Evolutionary conservation across 106 monocot species (phyloP).

Genomic region (Chionographis japonica): DNA sequence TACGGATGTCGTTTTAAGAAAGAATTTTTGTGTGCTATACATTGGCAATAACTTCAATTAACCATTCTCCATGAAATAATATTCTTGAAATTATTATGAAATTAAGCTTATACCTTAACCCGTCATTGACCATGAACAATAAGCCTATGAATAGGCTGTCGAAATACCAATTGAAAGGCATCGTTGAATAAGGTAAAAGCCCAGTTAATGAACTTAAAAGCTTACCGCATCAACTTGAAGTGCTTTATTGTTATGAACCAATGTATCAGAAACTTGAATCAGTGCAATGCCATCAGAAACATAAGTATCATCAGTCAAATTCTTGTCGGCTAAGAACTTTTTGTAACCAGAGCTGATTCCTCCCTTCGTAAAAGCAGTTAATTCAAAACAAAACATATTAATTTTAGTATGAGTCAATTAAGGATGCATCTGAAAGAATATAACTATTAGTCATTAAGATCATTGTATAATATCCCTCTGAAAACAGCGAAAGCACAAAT

Average conservation of each 20-base stretch:
- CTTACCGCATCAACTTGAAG: constrained; percentile 96
- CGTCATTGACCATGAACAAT: too few relatives aligned
- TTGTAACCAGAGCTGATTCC: constrained; percentile 90
- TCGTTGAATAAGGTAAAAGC: not conserved
- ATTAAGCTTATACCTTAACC: too few relatives aligned
- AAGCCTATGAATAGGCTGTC: too few relatives aligned
- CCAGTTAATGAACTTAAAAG: not conserved
- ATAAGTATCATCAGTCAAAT: constrained; percentile 78
- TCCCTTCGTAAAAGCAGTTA: constrained; percentile 38
- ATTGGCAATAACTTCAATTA: too few relatives aligned
- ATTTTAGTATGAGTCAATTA: too few relatives aligned
- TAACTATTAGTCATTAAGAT: too few relatives aligned
- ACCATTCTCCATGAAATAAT: too few relatives aligned
- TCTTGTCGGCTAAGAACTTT: constrained; percentile 63
- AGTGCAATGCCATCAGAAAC: constrained; percentile 72
- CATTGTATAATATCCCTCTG: too few relatives aligned
- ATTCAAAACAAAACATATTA: not conserved
- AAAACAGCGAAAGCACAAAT: not conserved
- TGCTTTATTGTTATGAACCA: constrained; percentile 75
- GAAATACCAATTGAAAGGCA: not conserved
- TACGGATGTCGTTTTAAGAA: too few relatives aligned
- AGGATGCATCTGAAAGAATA: too few relatives aligned
- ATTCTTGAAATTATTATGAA: too few relatives aligned
- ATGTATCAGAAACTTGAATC: constrained; percentile 72
- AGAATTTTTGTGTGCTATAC: too few relatives aligned